Evolutionary conservation across 1,284 basidiomycete genomes (phyloP).

Genomic region (Fomes fomentarius): DNA sequence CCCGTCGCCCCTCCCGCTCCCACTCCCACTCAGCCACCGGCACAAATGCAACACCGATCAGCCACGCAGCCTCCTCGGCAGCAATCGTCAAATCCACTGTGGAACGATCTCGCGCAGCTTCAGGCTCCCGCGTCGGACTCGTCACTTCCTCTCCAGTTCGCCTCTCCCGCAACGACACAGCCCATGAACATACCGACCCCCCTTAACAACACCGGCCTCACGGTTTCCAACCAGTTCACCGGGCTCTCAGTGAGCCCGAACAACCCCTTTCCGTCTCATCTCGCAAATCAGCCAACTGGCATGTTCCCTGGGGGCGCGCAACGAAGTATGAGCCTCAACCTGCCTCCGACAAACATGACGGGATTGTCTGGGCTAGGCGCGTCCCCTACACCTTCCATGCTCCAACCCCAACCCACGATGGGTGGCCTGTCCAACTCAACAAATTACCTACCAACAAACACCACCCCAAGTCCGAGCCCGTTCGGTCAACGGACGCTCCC

Average conservation of each 20-base stretch:
- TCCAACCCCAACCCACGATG: constrained; percentile 15
- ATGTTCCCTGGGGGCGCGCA: constrained; percentile 21
- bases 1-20: constrained; percentile 18
- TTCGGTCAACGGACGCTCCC: constrained; percentile 21
- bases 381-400: constrained; percentile 16
- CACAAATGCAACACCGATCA: constrained; percentile 34
- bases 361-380: no score
- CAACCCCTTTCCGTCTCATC: constrained; percentile 31
- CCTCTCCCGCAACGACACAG: constrained; percentile 30
- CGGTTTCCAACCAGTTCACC: constrained; percentile 29
- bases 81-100: constrained; percentile 40
- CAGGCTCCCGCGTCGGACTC: constrained; percentile 47
- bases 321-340: constrained; percentile 33
- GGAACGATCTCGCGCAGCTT: constrained; percentile 57
- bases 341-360: constrained; percentile 14
- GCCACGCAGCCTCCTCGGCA: constrained; percentile 18
- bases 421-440: constrained; percentile 2
- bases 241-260: constrained; percentile 28
- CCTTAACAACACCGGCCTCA: constrained; percentile 25
- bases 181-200: constrained; percentile 22
- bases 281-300: constrained; percentile 23
- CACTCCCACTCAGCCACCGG: constrained; percentile 24
- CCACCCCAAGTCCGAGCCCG: constrained; percentile 30
- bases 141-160: constrained; percentile 59
- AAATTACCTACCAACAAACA: not conserved